Percentiles rank a stretch among this genome's conserved stretches.
Evolutionary conservation across 1,139 yeast species (phyloP).

Genomic region (Nakaseomyces uthaithaninus): DNA sequence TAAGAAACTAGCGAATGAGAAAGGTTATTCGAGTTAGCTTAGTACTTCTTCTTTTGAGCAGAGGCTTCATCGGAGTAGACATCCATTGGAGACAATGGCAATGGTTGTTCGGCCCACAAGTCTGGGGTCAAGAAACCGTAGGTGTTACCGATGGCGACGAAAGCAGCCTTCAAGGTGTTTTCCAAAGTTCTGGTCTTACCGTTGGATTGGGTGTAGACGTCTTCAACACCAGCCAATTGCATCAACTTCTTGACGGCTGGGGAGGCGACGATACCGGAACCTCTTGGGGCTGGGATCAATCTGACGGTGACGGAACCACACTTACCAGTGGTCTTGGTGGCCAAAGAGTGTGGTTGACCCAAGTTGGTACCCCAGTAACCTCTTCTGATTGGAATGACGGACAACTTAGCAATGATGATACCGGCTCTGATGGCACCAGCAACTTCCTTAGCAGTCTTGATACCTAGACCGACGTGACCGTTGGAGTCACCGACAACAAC

Average conservation of each 20-base stretch:
- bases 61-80: constrained; percentile 80
- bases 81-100: constrained; percentile 90
- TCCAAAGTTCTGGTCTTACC: constrained; percentile 99
- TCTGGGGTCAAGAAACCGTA: constrained; percentile 99
- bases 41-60: constrained; percentile 65
- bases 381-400: constrained; percentile 99
- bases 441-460: constrained; percentile 99
- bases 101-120: constrained; percentile 87
- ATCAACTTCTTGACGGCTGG: constrained; percentile 98
- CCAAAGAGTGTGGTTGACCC: constrained; percentile 99
- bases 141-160: constrained; percentile 99
- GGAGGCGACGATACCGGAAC: constrained; percentile 99
- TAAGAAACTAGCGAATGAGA: too few relatives aligned
- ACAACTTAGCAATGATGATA: constrained; percentile 96
- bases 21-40: constrained; percentile 19
- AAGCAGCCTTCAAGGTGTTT: constrained; percentile 99
- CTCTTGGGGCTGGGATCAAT: constrained; percentile 99
- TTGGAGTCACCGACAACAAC: constrained; percentile 98
- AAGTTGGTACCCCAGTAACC: constrained; percentile 99
- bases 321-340: constrained; percentile 97
- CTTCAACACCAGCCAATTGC: constrained; percentile 99
- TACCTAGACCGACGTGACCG: constrained; percentile 99
- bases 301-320: constrained; percentile 98
- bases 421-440: constrained; percentile 99
- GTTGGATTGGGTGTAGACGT: constrained; percentile 96